phyloP scores from a whole-genome alignment of 352 stramenopile genomes.

The Pythium guiyangense region DNA sequence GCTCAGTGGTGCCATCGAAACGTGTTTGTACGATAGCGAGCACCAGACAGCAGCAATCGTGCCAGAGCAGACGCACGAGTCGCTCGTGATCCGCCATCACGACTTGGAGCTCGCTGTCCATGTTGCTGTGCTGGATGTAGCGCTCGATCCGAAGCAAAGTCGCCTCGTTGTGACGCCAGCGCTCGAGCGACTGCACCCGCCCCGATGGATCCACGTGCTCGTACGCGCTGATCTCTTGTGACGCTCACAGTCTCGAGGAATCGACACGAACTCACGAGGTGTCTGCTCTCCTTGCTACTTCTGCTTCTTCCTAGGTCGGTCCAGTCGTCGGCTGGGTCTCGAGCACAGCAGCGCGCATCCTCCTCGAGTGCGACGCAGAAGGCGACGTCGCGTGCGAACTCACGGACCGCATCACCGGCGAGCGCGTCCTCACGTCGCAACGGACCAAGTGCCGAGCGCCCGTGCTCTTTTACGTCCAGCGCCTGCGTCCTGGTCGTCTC shows the following conservation, averaged over 20 bases:
- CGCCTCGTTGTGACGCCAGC: not conserved
- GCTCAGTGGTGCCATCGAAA: constrained; percentile 3
- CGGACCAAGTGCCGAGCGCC: constrained; percentile 16
- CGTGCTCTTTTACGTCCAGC: constrained; percentile 24
- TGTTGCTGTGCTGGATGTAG: not conserved
- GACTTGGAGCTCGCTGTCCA: constrained; percentile 5
- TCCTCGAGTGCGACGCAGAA: constrained; percentile 40
- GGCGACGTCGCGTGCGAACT: constrained; percentile 28
- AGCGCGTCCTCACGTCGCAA: constrained; percentile 8
- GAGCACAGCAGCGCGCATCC: constrained; percentile 19
- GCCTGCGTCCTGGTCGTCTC: constrained; percentile 22
- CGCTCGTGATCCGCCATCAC: constrained; percentile 5
- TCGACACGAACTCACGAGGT: not conserved
- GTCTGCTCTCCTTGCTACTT: not conserved
- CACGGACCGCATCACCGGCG: constrained; percentile 28
- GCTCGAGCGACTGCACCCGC: not conserved
- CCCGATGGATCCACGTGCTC: not conserved
- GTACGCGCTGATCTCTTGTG: constrained; percentile 6
- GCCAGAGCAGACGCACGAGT: constrained; percentile 1
- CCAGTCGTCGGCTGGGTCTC: constrained; percentile 41
- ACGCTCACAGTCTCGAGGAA: too few relatives aligned
- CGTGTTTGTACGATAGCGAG: not conserved
- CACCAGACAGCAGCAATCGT: not conserved
- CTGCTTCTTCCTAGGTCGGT: constrained; percentile 19
- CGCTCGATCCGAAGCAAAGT: not conserved